These are phyloP conservation scores for Tricharina praecox DNA, from an alignment of 495 filamentous ascomycete genomes.

Conservation along the genomic window DNA sequence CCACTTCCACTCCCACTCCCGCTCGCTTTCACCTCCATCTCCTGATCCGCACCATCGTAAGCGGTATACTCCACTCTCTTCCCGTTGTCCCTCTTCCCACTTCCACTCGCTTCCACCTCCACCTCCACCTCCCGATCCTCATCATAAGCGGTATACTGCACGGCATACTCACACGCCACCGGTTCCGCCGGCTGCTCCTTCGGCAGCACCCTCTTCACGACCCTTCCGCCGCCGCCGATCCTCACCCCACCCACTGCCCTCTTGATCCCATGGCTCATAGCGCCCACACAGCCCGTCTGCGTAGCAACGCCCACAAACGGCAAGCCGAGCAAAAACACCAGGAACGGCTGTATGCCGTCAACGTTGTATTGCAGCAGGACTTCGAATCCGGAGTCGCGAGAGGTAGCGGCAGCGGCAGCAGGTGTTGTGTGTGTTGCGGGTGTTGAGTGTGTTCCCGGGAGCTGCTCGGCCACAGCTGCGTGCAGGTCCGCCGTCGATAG, in stretches of 20 bases:
- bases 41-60: too few relatives aligned
- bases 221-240: neutral
- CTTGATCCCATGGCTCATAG: neutral
- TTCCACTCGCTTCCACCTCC: neutral
- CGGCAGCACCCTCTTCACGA: neutral
- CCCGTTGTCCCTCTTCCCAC: neutral
- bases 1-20: too few relatives aligned
- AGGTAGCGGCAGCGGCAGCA: too few relatives aligned
- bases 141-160: neutral
- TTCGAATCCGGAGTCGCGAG: neutral
- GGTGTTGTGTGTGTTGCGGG: too few relatives aligned
- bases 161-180: too few relatives aligned
- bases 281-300: neutral
- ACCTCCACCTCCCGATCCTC: neutral
- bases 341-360: neutral
- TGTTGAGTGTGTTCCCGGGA: too few relatives aligned
- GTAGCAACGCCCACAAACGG: constrained; percentile 1
- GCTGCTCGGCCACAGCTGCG: too few relatives aligned
- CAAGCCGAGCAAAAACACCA: neutral
- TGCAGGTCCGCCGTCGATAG: too few relatives aligned
- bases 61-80: too few relatives aligned
- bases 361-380: neutral
- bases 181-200: neutral
- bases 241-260: neutral
- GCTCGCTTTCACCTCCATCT: too few relatives aligned